Evolutionary conservation across 1,284 basidiomycete species (phyloP).

Genomic region (Apiotrichum gracile): DNA sequence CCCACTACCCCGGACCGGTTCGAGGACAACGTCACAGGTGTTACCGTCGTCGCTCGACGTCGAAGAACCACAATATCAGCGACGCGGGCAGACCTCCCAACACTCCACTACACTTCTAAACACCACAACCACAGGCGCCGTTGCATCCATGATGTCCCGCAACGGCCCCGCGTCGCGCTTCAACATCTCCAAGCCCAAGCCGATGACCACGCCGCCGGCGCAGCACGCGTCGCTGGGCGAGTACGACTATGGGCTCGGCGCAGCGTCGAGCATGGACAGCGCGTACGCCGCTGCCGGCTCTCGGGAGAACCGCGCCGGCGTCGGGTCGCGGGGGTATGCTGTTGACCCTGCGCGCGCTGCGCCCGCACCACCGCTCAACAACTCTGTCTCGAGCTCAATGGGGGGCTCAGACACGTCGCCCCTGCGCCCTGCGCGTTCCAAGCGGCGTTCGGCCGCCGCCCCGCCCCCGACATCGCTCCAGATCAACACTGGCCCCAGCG

Average conservation of each 20-base stretch:
- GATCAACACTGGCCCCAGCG: not conserved
- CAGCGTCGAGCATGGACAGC: slow-evolving; percentile 9
- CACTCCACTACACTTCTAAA: too few relatives aligned
- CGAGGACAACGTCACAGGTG: too few relatives aligned
- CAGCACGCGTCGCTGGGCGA: not conserved
- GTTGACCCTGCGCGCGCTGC: not conserved
- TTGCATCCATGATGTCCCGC: slow-evolving; percentile 11
- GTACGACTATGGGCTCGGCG: slow-evolving; percentile 8
- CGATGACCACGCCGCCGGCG: slow-evolving; percentile 12
- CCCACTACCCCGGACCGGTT: too few relatives aligned
- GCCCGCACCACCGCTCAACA: not conserved
- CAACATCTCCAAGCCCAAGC: slow-evolving; percentile 34
- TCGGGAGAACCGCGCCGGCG: not conserved
- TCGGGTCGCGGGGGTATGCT: not conserved
- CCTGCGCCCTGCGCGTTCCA: not conserved
- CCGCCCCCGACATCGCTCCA: not conserved
- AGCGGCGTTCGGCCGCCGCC: not conserved
- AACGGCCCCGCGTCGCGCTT: slow-evolving; percentile 23
- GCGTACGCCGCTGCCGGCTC: slow-evolving; percentile 18
- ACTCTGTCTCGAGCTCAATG: not conserved
- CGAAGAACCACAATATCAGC: too few relatives aligned
- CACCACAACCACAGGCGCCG: not conserved
- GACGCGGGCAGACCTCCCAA: too few relatives aligned
- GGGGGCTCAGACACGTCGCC: not conserved
- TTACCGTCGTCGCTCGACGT: too few relatives aligned